Evolutionary conservation across 2,329 filamentous ascomycete species (phyloP), one percentile per base, ranked within the genome.

Genomic region (Colletotrichum navitas): DNA sequence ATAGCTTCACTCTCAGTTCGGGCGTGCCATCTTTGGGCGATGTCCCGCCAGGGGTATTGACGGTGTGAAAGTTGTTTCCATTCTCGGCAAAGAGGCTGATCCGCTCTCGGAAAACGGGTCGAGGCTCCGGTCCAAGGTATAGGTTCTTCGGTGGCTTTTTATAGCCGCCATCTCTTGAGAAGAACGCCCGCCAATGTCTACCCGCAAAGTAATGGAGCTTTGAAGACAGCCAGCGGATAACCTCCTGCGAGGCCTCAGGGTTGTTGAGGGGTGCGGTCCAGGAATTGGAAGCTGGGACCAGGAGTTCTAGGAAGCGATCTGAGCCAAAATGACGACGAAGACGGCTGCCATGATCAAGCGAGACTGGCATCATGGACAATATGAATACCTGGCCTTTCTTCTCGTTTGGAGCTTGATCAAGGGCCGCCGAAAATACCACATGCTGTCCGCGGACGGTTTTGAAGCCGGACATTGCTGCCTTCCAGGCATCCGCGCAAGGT

Each of bases 271-370:
- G 74, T 0, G 82, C 74, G 1, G 78, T 73, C 0, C 79, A 79
- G 0, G 76, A 72, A 0, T 79, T 78, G 0, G 84, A 80, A 0
- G 82, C 82, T 0, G 89, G 88, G 6, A 90, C 80, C 5, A 84
- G 76, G 0, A 91, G 68, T 64, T 91, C 87, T 1, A 91, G 72
- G 56, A 90, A 90, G 0, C 89, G 83, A 73, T 91, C 89, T 0
- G 84, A 78, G 0, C 89, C 89, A 73, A 90, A 90, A 5, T 85
- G 85, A 16, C 89, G 84, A 26, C 81, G 80, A 0, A 91, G 77
- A 1, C 89, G 85, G 76, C 89, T 84, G 0, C 85, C 81, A 3
- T 82, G 76, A 34, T 89, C 86, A 1, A 89, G 76, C 12, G 79
- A 81, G 1, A 90, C 75, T 0, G 87, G 85, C 2, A 83, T 80